Evolutionary conservation across 345 rosid species (phyloP).

Genomic region (Boechera retrofracta): DNA sequence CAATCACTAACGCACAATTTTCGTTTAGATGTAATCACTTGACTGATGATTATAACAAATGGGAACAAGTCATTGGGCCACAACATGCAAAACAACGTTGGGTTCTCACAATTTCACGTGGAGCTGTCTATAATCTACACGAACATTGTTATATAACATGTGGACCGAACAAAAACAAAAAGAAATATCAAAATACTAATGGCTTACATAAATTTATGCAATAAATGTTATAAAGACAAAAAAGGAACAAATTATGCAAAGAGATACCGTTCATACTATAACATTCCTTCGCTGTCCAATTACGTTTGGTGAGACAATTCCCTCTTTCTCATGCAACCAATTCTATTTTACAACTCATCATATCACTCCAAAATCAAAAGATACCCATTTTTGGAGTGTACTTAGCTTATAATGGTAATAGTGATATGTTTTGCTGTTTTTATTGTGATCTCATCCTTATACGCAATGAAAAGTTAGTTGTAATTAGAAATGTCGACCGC

Average conservation of each 20-base stretch:
- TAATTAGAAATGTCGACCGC: constrained; percentile 27
- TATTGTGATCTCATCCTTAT: constrained; percentile 33
- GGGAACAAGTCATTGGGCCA: constrained; percentile 33
- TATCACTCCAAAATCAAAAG: constrained; percentile 14
- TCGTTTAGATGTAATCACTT: constrained; percentile 17
- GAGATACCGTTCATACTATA: constrained; percentile 48
- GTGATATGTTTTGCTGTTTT: constrained; percentile 37
- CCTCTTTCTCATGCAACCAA: constrained; percentile 48
- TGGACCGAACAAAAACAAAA: constrained; percentile 31
- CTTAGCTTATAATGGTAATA: constrained; percentile 27
- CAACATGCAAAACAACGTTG: constrained; percentile 15
- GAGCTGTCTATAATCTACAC: constrained; percentile 41
- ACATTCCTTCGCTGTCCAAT: constrained; percentile 45
- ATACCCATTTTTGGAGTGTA: constrained; percentile 35
- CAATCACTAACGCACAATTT: constrained; percentile 39
- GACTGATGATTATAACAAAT: constrained; percentile 33
- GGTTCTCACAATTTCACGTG: constrained; percentile 42
- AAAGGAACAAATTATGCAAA: constrained; percentile 26
- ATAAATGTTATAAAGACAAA: constrained; percentile 33
- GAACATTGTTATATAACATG: constrained; percentile 22
- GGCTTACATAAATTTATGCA: constrained; percentile 28
- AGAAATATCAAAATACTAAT: constrained; percentile 33
- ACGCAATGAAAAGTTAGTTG: constrained; percentile 24
- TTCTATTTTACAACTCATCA: constrained; percentile 29
- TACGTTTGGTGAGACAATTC: constrained; percentile 44